Conservation (phyloP, 2,329 filamentous ascomycete genomes). For the Thermochaetoides dissita region DNA sequence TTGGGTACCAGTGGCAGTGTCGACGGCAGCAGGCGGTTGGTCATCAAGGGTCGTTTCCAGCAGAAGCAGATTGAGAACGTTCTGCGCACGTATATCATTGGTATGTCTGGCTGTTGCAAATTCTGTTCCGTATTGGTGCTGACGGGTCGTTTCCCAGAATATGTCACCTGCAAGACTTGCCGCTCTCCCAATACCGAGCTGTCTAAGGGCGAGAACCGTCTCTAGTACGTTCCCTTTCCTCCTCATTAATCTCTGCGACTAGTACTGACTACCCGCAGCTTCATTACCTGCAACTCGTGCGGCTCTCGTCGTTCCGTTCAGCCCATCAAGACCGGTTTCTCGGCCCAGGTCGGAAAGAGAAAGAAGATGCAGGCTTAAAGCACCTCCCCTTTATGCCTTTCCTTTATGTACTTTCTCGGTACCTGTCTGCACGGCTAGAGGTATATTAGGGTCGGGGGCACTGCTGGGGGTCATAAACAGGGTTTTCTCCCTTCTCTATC, state of each 20-base stretch:
- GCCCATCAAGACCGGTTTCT: slow-evolving; percentile 99
- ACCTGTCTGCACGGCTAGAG: slow-evolving; percentile 5
- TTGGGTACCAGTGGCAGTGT: slow-evolving; percentile 94
- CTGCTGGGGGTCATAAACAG: slow-evolving; percentile 2
- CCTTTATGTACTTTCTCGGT: slow-evolving; percentile 5
- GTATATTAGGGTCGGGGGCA: slow-evolving; percentile 7
- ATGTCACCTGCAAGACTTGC: slow-evolving; percentile 98
- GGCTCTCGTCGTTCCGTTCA: slow-evolving; percentile 76
- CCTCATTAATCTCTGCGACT: neutral
- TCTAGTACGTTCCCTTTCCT: slow-evolving; percentile 39
- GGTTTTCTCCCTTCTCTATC: slow-evolving; percentile 2
- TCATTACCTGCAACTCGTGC: slow-evolving; percentile 91
- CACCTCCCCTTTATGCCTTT: slow-evolving; percentile 4
- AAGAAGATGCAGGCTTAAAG: slow-evolving; percentile 77
- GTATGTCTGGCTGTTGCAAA: slow-evolving; percentile 34
- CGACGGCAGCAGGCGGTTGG: slow-evolving; percentile 78
- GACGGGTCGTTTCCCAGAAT: slow-evolving; percentile 49
- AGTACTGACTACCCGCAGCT: slow-evolving; percentile 26
- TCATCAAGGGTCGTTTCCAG: slow-evolving; percentile 99
- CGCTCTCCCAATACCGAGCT: slow-evolving; percentile 87
- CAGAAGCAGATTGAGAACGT: slow-evolving; percentile 99
- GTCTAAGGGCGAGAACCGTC: slow-evolving; percentile 96
- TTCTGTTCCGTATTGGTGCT: neutral
- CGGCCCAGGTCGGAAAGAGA: slow-evolving; percentile 96
- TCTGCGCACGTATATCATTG: slow-evolving; percentile 74